Base-by-base conservation (phyloP, 345 rosid species). In the Physaria fendleri region DNA sequence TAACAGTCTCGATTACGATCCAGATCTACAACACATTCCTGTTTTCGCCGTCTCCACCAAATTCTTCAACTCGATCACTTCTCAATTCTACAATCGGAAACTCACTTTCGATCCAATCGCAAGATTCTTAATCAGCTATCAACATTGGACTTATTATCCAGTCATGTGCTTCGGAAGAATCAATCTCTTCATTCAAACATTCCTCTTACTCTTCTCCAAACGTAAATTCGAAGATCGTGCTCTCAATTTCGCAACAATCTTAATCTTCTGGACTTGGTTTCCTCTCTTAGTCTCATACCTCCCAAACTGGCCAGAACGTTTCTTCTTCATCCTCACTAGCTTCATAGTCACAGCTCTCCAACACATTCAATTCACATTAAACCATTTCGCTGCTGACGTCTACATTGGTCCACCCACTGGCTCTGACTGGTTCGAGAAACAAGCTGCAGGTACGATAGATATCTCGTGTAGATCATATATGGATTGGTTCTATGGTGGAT, bases 11-110 rank as follows among this genome's bases (percentile, higher is more conserved):
- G 99, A 93, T 62, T 67, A 82, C 29, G 99, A 93, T 68, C 99
- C 99, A 1, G 99, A 93, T 77, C 92, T 93, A 3, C 99, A 93
- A 54, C 99, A 93, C 70, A 89, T 93, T 28, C 99, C 99, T 0
- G 76, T 93, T 5, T 81, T 93, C 40, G 99, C 96, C 1, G 97
- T 93, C 23, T 89, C 95, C 6, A 10, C 87, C 0, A 68, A 67
- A 18, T 68, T 93, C 32, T 93, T 93, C 73, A 33, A 32, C 41
- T 82, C 88, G 0, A 56, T 93, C 8, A 78, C 77, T 3, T 93
- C 99, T 1, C 20, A 14, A 11, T 93, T 93, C 54, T 93, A 93
- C 56, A 85, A 82, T 2, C 77, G 97, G 42, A 56, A 68, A 20
- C 66, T 89, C 57, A 54, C 44, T 1, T 93, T 93, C 45, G 99